phyloP scores from a whole-genome alignment of 2,329 filamentous ascomycete species.

The Diplodia seriata region DNA sequence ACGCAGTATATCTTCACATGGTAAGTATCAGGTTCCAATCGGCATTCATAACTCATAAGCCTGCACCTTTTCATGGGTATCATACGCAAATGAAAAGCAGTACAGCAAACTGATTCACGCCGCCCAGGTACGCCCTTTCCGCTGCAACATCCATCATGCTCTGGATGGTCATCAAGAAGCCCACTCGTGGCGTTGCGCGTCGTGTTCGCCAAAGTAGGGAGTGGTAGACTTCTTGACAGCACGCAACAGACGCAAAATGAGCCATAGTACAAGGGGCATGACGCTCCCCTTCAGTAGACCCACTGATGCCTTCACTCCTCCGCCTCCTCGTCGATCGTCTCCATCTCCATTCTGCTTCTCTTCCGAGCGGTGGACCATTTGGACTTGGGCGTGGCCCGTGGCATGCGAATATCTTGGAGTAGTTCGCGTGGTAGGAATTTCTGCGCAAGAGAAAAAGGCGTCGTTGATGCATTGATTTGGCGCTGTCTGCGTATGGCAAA shows the following conservation, averaged over 20 bases:
- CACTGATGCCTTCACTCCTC: conserved; percentile 16
- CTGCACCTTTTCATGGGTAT: background rate
- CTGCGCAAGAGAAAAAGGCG: conserved; percentile 84
- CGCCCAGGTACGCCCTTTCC: conserved; percentile 79
- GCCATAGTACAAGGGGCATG: background rate
- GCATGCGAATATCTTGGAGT: conserved; percentile 80
- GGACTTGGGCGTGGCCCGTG: conserved; percentile 51
- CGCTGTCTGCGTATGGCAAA: conserved; percentile 69
- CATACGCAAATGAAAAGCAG: conserved; percentile 10
- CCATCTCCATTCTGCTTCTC: conserved; percentile 43
- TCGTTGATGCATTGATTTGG: conserved; percentile 72
- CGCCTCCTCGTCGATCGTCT: conserved; percentile 51
- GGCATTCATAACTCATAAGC: background rate
- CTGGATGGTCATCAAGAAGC: conserved; percentile 92
- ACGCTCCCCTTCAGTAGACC: background rate
- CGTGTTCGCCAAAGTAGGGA: conserved; percentile 78
- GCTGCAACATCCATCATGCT: conserved; percentile 92
- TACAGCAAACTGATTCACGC: background rate
- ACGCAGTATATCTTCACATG: conserved; percentile 99
- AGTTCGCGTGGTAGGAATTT: conserved; percentile 82
- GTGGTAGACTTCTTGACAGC: conserved; percentile 62
- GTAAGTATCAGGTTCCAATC: conserved; percentile 61
- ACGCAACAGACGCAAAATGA: background rate
- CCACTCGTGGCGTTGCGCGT: conserved; percentile 73
- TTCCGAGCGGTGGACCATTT: conserved; percentile 46